Evolutionary conservation across 148 eudicot species (phyloP).

Genomic region (Vaccinium macrocarpon): DNA sequence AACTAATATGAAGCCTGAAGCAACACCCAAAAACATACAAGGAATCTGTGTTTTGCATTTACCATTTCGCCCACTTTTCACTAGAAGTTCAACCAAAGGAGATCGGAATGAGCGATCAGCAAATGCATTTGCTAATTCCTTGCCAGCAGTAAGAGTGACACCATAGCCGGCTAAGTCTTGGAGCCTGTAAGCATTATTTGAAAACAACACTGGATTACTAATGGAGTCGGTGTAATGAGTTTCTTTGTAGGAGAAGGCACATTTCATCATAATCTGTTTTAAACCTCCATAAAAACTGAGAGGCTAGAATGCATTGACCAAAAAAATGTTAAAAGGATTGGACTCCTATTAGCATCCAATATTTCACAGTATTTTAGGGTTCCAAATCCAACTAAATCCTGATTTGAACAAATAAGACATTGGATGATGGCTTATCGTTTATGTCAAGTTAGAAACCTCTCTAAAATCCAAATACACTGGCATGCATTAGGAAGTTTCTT

Average conservation of each 20-base stretch:
- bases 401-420: background rate
- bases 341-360: background rate
- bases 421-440: background rate
- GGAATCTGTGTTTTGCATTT: constrained; percentile 13
- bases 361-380: background rate
- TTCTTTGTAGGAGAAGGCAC: background rate
- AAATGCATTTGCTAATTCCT: constrained; percentile 50
- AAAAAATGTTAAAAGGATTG: background rate
- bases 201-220: background rate
- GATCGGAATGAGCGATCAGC: constrained; percentile 58
- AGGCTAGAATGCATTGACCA: constrained; percentile 7
- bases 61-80: constrained; percentile 89
- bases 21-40: background rate
- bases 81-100: constrained; percentile 62
- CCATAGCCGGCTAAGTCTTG: constrained; percentile 86
- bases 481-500: background rate
- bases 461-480: background rate
- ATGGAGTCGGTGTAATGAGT: background rate
- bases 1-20: constrained; percentile 9
- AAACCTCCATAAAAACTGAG: background rate
- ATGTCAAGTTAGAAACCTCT: background rate
- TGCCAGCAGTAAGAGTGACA: constrained; percentile 59
- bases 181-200: constrained; percentile 48
- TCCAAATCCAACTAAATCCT: background rate
- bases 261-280: constrained; percentile 5